phyloP scores from a whole-genome alignment of 2,329 filamentous ascomycete genomes.

The Metarhizium anisopliae region DNA sequence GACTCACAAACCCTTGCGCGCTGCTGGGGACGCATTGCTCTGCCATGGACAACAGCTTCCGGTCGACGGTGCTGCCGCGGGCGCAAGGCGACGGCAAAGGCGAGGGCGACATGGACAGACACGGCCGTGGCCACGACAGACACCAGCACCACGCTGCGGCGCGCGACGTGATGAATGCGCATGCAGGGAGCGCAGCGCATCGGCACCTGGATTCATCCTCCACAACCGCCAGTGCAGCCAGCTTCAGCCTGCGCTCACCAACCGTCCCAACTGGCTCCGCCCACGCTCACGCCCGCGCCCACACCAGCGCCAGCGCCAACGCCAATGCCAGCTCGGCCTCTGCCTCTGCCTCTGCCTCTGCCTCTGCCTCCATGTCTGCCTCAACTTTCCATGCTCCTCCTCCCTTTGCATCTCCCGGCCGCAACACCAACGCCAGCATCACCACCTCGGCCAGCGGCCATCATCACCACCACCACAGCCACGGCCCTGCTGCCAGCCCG shows the following conservation, averaged over 20 bases:
- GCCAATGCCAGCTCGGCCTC: not conserved
- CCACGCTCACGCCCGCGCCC: constrained; percentile 23
- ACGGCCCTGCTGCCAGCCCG: constrained; percentile 19
- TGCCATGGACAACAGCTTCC: constrained; percentile 39
- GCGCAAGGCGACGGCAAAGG: constrained; percentile 26
- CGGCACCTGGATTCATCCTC: constrained; percentile 11
- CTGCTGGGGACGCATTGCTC: not conserved
- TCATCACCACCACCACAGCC: constrained; percentile 16
- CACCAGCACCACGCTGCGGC: constrained; percentile 21
- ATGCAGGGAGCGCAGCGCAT: constrained; percentile 4
- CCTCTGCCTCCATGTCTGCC: not conserved
- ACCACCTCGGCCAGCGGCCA: constrained; percentile 19
- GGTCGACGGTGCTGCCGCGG: constrained; percentile 40
- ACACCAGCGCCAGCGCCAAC: constrained; percentile 23
- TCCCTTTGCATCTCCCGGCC: constrained; percentile 21
- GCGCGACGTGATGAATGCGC: constrained; percentile 38
- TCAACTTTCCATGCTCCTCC: constrained; percentile 20
- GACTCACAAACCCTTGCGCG: not conserved
- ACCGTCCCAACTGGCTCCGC: constrained; percentile 15
- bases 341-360: not conserved
- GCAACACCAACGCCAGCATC: constrained; percentile 18
- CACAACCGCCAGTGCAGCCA: constrained; percentile 25
- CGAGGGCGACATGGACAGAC: no score
- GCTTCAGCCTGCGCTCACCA: constrained; percentile 42
- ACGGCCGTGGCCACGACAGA: not conserved